Evolutionary conservation across 2,329 filamentous ascomycete genomes (phyloP), one percentile per base, ranked within the genome.

Genomic region (Penicillium hesseltinei): DNA sequence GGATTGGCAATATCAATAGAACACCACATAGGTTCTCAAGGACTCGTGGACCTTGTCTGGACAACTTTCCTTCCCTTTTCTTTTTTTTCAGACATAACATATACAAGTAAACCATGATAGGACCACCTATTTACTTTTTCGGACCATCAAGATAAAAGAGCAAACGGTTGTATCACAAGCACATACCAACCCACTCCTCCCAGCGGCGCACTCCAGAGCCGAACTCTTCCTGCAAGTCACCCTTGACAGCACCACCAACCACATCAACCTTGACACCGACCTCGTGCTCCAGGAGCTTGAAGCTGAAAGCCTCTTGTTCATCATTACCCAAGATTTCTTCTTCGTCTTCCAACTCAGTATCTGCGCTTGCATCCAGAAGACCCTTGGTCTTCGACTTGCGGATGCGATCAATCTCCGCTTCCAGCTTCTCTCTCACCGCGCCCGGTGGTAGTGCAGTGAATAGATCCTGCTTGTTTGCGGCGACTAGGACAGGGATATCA

Each of bases 381-480:
- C 91, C 92, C 76, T 90, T 93, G 66, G 88, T 89, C 71, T 86
- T 87, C 40, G 89, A 90, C 56, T 82, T 80, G 47, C 93, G 84
- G 51, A 97, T 88, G 49, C 88, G 85, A 27, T 87, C 85, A 59
- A 97, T 85, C 73, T 97, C 93, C 13, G 82, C 80, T 77, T 97
- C 92, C 15, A 99, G 80, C 62, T 84, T 85, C 52, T 82, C 81
- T 73, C 85, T 88, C 58, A 97, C 90, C 33, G 95, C 80, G 6
- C 84, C 82, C 0, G 90, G 84, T 0, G 94, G 94, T 51, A 97
- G 78, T 8, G 93, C 91, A 0, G 94, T 97, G 73, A 99, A 99
- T 1, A 99, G 81, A 73, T 99, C 94, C 71, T 92, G 84, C 81
- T 99, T 99, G 77, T 97, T 99, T 53, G 92, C 92, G 2, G 92